A percentile compares a stretch with the other conserved stretches of the same genome.
These are phyloP conservation scores for Mortierella hygrophila DNA, from an alignment of 192 early-diverging fungal genomes.

Conservation along the genomic window DNA sequence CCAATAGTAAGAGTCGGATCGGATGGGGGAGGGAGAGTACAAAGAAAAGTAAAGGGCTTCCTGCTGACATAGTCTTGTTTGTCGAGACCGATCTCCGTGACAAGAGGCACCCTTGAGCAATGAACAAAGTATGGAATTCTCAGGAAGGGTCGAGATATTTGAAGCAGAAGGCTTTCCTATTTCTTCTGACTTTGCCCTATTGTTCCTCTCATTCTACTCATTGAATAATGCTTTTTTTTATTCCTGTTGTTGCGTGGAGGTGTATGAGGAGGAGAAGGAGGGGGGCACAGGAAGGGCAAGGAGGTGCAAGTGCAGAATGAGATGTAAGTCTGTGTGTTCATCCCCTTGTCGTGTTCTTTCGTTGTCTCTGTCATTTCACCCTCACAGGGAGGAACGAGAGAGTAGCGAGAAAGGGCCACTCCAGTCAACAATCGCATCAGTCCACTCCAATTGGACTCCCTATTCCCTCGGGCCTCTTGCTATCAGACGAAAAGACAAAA, in stretches of 20 bases:
- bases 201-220: background rate
- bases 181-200: background rate
- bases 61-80: background rate
- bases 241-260: background rate
- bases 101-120: background rate
- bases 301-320: constrained; percentile 34
- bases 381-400: background rate
- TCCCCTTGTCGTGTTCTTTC: constrained; percentile 14
- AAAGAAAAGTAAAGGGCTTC: background rate
- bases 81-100: background rate
- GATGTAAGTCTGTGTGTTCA: constrained; percentile 7
- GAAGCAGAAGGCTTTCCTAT: constrained; percentile 1
- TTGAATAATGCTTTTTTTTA: background rate
- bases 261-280: background rate
- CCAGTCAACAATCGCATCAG: background rate
- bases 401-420: background rate
- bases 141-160: constrained; percentile 23
- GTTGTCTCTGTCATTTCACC: background rate
- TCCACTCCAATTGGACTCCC: background rate
- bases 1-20: background rate
- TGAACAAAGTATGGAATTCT: constrained; percentile 12
- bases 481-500: background rate
- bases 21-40: background rate
- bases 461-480: constrained; percentile 4
- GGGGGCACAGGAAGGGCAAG: background rate